A percentile compares a stretch with the other conserved stretches of the same genome.
phyloP scores from a whole-genome alignment of 768 basidiomycete genomes.

The Amanita fuliginea region DNA sequence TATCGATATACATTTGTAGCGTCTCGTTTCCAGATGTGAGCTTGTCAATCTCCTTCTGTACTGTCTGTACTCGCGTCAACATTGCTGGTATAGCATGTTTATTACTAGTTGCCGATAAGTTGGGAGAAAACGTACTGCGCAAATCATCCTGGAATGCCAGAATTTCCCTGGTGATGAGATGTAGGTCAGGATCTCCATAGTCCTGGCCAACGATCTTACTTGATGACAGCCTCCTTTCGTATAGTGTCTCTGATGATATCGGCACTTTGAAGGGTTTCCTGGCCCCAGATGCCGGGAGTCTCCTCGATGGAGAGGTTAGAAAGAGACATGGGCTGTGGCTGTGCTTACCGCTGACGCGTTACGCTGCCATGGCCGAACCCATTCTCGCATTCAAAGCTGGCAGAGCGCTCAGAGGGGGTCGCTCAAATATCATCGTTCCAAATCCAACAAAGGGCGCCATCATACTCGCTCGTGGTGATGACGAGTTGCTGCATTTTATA shows the following conservation, averaged over 20 bases:
- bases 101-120: conserved; percentile 1
- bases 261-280: conserved; percentile 28
- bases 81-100: conserved; percentile 35
- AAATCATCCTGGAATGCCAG: conserved; percentile 66
- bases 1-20: conserved; percentile 84
- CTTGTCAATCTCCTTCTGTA: conserved; percentile 76
- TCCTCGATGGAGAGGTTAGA: conserved; percentile 26
- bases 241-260: conserved; percentile 71
- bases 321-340: conserved; percentile 32
- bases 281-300: conserved; percentile 41
- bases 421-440: conserved; percentile 59
- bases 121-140: conserved; percentile 36
- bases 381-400: conserved; percentile 60
- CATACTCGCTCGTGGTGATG: conserved; percentile 56
- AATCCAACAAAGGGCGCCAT: conserved; percentile 65
- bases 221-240: conserved; percentile 66
- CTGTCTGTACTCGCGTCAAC: conserved; percentile 50
- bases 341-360: conserved; percentile 15
- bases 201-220: conserved; percentile 30
- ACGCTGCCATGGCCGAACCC: conserved; percentile 23
- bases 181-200: neutral
- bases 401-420: conserved; percentile 58
- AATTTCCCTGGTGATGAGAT: conserved; percentile 46
- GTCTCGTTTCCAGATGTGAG: conserved; percentile 70
- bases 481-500: conserved; percentile 66